Conservation (phyloP, 768 basidiomycete species). For the Trametes punicea region DNA sequence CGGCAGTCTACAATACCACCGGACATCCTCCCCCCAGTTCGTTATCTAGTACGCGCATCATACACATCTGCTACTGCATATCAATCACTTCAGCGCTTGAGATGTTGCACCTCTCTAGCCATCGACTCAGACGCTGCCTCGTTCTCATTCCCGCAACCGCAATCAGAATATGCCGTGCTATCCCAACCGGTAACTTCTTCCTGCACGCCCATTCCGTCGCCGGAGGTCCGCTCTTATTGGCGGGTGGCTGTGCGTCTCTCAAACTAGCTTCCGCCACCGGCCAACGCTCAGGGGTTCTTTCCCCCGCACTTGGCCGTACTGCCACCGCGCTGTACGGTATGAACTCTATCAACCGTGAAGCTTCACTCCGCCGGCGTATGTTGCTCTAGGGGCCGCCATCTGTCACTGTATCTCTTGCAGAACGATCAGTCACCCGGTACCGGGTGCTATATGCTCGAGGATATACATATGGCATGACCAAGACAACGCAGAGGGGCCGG, state of each 20-base stretch:
- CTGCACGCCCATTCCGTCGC: background rate
- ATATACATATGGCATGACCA: slow-evolving; percentile 35
- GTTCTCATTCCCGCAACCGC: too few relatives aligned
- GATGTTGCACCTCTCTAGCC: too few relatives aligned
- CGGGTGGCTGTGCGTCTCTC: background rate
- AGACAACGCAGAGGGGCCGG: slow-evolving; percentile 20
- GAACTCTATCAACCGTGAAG: background rate
- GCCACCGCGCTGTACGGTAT: too few relatives aligned
- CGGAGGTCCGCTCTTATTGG: background rate
- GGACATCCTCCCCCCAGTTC: too few relatives aligned
- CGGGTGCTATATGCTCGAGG: slow-evolving; percentile 76
- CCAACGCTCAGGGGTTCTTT: background rate
- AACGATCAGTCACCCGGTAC: too few relatives aligned
- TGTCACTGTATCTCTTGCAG: too few relatives aligned
- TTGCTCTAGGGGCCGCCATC: too few relatives aligned
- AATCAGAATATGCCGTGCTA: background rate
- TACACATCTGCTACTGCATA: too few relatives aligned
- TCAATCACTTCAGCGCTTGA: too few relatives aligned
- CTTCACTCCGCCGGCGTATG: too few relatives aligned
- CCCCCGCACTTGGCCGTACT: background rate
- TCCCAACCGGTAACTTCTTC: background rate
- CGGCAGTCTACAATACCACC: background rate
- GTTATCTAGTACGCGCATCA: too few relatives aligned
- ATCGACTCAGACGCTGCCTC: too few relatives aligned
- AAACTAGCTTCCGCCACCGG: background rate